Percentiles rank a stretch among this genome's conserved stretches.
Evolutionary conservation across 2,329 filamentous ascomycete species (phyloP).

Genomic region (Penicillium sp.): DNA sequence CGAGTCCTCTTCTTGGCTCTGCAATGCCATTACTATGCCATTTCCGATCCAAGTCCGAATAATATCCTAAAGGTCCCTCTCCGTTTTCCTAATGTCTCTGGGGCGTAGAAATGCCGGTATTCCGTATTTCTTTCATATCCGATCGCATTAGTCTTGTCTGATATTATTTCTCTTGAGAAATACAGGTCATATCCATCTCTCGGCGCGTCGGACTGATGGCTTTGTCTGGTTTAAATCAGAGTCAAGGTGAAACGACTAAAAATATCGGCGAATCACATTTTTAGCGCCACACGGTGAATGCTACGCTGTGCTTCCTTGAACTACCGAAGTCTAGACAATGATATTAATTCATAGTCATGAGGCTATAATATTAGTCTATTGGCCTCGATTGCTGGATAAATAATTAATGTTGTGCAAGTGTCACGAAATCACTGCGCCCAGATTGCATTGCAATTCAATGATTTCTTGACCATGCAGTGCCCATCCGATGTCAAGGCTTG

Average conservation of each 20-base stretch:
- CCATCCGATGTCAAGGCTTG: background rate
- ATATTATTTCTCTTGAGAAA: background rate
- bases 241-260: conserved; percentile 6
- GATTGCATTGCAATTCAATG: background rate
- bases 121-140: background rate
- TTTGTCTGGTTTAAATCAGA: background rate
- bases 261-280: conserved; percentile 1
- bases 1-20: background rate
- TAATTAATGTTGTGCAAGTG: background rate
- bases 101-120: background rate
- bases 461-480: background rate
- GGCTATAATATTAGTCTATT: background rate
- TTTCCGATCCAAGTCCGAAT: background rate
- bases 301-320: background rate
- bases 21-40: background rate
- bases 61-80: background rate
- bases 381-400: background rate
- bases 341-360: background rate
- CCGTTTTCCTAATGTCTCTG: background rate
- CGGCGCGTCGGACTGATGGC: background rate
- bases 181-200: background rate
- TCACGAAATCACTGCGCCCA: background rate
- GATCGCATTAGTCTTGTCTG: background rate
- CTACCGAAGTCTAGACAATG: background rate
- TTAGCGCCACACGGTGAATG: background rate